Evolutionary conservation across 1,284 basidiomycete genomes (phyloP).

Genomic region (Sporisorium graminicola): DNA sequence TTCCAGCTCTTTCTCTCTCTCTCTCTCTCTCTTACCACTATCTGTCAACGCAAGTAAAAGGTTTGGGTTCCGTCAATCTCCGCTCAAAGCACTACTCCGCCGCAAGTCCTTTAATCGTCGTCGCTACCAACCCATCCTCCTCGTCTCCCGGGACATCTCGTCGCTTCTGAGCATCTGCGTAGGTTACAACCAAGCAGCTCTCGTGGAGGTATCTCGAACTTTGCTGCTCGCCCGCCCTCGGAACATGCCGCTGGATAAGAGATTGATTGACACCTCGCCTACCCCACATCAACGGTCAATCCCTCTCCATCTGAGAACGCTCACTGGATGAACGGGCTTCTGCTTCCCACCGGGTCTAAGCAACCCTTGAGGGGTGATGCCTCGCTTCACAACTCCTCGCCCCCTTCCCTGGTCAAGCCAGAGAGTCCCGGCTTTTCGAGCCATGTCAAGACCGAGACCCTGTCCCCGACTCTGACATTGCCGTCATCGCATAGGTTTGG

Average conservation of each 20-base stretch:
- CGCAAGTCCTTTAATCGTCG: neutral
- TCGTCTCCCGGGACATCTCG: neutral
- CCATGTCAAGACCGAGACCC: constrained; percentile 28
- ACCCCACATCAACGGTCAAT: constrained; percentile 12
- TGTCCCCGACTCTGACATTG: constrained; percentile 5
- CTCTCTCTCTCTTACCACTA: neutral
- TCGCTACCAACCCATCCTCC: neutral
- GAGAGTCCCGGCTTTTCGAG: constrained; percentile 11
- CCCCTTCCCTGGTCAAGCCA: constrained; percentile 20
- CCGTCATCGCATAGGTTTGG: constrained; percentile 8
- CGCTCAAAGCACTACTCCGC: neutral
- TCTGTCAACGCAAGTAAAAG: neutral
- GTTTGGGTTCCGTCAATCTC: neutral
- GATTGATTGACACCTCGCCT: constrained; percentile 23
- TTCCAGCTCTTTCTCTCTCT: neutral
- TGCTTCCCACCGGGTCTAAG: constrained; percentile 48
- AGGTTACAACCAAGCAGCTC: constrained; percentile 25
- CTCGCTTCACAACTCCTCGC: constrained; percentile 23
- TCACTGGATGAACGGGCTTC: constrained; percentile 46
- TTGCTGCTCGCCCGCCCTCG: constrained; percentile 19
- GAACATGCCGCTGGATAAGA: constrained; percentile 43
- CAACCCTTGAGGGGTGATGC: constrained; percentile 43
- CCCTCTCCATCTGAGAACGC: neutral
- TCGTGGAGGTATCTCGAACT: constrained; percentile 28
- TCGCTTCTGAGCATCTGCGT: constrained; percentile 23